Conservation (phyloP, 805 yeast species). For the Maudiozyma saulgeensis region DNA sequence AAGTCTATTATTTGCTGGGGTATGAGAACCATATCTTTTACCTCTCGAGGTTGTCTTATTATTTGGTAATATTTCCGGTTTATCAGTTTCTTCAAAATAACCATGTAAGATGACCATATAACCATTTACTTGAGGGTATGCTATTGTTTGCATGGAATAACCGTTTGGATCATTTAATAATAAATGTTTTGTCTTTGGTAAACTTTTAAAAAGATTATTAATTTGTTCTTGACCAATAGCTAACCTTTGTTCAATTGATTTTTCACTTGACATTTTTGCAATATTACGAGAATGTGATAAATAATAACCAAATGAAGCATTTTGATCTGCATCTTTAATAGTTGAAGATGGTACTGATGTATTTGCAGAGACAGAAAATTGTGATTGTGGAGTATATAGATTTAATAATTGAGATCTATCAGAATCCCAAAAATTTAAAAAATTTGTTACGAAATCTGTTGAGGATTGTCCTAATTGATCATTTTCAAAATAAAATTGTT, state of each 20-base stretch:
- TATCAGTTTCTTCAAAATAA: conserved; percentile 57
- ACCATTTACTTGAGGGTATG: conserved; percentile 64
- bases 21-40: conserved; percentile 26
- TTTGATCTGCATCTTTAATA: conserved; percentile 26
- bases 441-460: conserved; percentile 70
- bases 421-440: conserved; percentile 71
- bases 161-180: conserved; percentile 50
- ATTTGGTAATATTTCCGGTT: conserved; percentile 36
- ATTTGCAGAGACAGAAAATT: conserved; percentile 75
- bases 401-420: conserved; percentile 60
- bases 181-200: conserved; percentile 76
- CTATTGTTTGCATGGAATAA: conserved; percentile 71
- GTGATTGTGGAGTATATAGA: conserved; percentile 74
- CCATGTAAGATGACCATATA: conserved; percentile 79
- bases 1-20: conserved; percentile 29
- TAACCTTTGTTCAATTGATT: conserved; percentile 48
- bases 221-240: conserved; percentile 64
- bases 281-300: conserved; percentile 69
- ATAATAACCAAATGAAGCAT: conserved; percentile 54
- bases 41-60: conserved; percentile 12
- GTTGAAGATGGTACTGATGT: conserved; percentile 50
- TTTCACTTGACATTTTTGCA: conserved; percentile 45
- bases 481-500: conserved; percentile 75
- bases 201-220: conserved; percentile 44
- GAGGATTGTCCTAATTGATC: conserved; percentile 58